Evolutionary conservation across 2,329 filamentous ascomycete genomes (phyloP), one percentile per base, ranked within the genome.

Genomic region (Graphilbum sp.): DNA sequence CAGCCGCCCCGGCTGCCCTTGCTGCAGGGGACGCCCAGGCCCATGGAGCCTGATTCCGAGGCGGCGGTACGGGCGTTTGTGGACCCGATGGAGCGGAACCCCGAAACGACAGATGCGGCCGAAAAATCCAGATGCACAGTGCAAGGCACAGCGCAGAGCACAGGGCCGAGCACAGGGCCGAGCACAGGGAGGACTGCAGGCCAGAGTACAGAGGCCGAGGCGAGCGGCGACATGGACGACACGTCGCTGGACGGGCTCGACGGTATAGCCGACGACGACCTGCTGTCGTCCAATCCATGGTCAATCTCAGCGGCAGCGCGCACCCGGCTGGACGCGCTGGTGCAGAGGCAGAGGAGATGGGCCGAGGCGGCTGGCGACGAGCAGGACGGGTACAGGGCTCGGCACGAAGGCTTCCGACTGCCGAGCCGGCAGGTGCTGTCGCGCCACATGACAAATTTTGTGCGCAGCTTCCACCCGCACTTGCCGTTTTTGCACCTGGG

Each of bases 401-500:
- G 10, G 18, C 3, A 3, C 18, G 18, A 13, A 8, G 6, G 6
- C 21, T 34, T 34, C 13, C 11, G 13, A 8, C 32, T 34, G 18
- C 32, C 32, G 32, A 18, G 17, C 32, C 32, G 18, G 6, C 17
- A 18, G n/a, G 17, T 23, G n/a, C 20, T 34, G 32, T 34, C 32
- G 32, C 32, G 32, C 3, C 21, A 34, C 20, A 17, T 23, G 18
- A 18, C 17, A 17, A 18, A 11, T 8, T 34, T 18, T 18, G 12
- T 34, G 10, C 32, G 32, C 18, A 18, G 37, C 15, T 38, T 38
- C 24, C 37, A 38, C 32, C 37, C 37, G 0, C 37, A 38, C 30
- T 19, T 38, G 8, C 37, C 37, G 7, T 38, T 38, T 31, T 23
- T 38, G 16, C 37, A 38, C 32, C 24, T 38, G 13, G 30, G 30